Percentiles rank a stretch among this genome's conserved stretches.
phyloP scores from a whole-genome alignment of 2,329 filamentous ascomycete species.

The Dothiorella sarmentorum region DNA sequence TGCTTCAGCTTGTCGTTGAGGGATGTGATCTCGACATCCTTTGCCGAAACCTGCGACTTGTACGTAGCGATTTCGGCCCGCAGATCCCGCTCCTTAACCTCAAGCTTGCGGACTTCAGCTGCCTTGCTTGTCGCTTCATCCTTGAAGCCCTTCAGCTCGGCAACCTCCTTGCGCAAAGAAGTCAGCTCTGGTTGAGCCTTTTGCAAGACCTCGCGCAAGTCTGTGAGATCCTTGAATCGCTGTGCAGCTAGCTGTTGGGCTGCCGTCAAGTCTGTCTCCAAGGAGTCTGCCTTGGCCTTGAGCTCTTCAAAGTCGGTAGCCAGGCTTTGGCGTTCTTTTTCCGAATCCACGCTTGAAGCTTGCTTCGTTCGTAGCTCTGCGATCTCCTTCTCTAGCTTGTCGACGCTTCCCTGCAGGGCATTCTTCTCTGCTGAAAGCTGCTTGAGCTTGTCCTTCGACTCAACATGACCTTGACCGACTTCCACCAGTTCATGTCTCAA shows the following conservation, averaged over 20 bases:
- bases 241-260: conserved; percentile 82
- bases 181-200: conserved; percentile 85
- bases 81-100: conserved; percentile 78
- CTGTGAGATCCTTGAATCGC: conserved; percentile 82
- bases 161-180: conserved; percentile 71
- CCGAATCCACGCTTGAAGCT: conserved; percentile 45
- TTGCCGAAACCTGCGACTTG: conserved; percentile 67
- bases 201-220: conserved; percentile 73
- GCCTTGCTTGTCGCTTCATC: conserved; percentile 66
- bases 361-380: conserved; percentile 51
- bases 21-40: conserved; percentile 72
- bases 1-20: conserved; percentile 75
- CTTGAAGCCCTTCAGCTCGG: conserved; percentile 68
- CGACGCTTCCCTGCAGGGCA: conserved; percentile 61
- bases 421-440: conserved; percentile 66
- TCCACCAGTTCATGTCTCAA: conserved; percentile 75
- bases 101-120: conserved; percentile 68
- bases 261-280: conserved; percentile 81
- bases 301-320: conserved; percentile 67
- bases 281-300: conserved; percentile 62
- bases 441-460: conserved; percentile 73
- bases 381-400: conserved; percentile 69
- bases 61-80: conserved; percentile 68
- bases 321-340: conserved; percentile 55
- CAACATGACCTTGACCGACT: conserved; percentile 79